These are phyloP conservation scores for Cladophialophora exuberans DNA, from an alignment of 2,329 filamentous ascomycete species.

Conservation along the genomic window DNA sequence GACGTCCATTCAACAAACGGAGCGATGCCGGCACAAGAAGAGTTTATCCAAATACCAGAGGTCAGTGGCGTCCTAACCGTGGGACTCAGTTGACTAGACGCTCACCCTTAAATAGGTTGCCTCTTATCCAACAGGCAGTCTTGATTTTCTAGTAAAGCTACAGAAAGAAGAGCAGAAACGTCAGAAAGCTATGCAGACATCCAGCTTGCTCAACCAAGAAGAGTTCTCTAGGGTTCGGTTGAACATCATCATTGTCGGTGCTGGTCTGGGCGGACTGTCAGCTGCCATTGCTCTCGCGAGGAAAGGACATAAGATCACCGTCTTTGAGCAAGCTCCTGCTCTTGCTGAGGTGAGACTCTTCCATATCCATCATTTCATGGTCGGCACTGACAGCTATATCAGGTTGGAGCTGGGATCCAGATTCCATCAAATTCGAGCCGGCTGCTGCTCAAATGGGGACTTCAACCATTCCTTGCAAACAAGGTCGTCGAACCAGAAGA, in stretches of 20 bases:
- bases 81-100: background rate
- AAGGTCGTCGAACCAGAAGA: constrained; percentile 23
- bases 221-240: constrained; percentile 16
- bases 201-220: constrained; percentile 7
- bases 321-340: constrained; percentile 35
- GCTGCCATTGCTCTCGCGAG: constrained; percentile 37
- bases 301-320: constrained; percentile 35
- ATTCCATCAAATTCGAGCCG: constrained; percentile 38
- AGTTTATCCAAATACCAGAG: constrained; percentile 27
- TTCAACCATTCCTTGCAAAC: constrained; percentile 26
- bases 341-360: constrained; percentile 21
- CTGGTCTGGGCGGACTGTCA: constrained; percentile 38
- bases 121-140: constrained; percentile 27
- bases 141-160: constrained; percentile 25
- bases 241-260: constrained; percentile 45
- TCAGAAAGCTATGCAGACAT: constrained; percentile 15
- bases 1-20: constrained; percentile 43
- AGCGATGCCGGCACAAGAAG: constrained; percentile 40
- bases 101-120: constrained; percentile 17
- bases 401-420: constrained; percentile 39
- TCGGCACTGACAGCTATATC: background rate
- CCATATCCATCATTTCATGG: background rate
- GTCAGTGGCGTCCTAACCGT: constrained; percentile 3
- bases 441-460: constrained; percentile 35
- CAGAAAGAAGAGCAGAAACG: constrained; percentile 22